Percentiles rank a stretch among this genome's conserved stretches.
phyloP scores from a whole-genome alignment of 495 filamentous ascomycete genomes.

The Xylaria flabelliformis region DNA sequence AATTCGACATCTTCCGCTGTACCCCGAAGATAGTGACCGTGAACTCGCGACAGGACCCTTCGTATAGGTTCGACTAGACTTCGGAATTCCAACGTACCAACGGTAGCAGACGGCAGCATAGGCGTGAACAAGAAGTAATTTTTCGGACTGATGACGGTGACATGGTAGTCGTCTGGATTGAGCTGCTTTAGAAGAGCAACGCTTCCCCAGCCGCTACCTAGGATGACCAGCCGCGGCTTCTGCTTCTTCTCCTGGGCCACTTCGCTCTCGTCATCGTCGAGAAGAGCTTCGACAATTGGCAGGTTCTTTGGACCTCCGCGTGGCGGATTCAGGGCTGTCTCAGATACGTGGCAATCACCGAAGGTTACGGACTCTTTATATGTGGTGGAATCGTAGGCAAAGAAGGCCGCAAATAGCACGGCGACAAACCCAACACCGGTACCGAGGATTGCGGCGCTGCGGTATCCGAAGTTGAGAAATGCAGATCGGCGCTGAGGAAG shows the following conservation, averaged over 20 bases:
- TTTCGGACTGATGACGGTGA: conserved; percentile 90
- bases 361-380: conserved; percentile 70
- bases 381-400: conserved; percentile 92
- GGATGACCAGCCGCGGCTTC: conserved; percentile 89
- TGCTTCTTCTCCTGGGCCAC: conserved; percentile 72
- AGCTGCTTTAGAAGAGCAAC: conserved; percentile 90
- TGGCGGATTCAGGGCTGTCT: conserved; percentile 79
- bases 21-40: conserved; percentile 90
- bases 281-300: conserved; percentile 82
- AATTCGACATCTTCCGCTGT: conserved; percentile 88
- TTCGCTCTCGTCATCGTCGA: conserved; percentile 84
- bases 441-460: conserved; percentile 57
- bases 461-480: conserved; percentile 57
- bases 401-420: conserved; percentile 74
- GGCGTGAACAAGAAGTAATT: conserved; percentile 99
- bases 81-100: conserved; percentile 89
- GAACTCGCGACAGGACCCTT: conserved; percentile 74
- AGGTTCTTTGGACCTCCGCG: conserved; percentile 95
- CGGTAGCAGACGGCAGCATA: conserved; percentile 95
- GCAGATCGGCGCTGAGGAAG: conserved; percentile 53
- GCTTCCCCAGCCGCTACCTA: conserved; percentile 96
- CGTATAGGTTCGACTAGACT: conserved; percentile 93
- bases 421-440: conserved; percentile 54
- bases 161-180: conserved; percentile 88
- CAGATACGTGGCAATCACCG: conserved; percentile 80